Evolutionary conservation across 1,139 yeast species (phyloP), one percentile per base, ranked within the genome.

Genomic region (Candida labiduridarum): DNA sequence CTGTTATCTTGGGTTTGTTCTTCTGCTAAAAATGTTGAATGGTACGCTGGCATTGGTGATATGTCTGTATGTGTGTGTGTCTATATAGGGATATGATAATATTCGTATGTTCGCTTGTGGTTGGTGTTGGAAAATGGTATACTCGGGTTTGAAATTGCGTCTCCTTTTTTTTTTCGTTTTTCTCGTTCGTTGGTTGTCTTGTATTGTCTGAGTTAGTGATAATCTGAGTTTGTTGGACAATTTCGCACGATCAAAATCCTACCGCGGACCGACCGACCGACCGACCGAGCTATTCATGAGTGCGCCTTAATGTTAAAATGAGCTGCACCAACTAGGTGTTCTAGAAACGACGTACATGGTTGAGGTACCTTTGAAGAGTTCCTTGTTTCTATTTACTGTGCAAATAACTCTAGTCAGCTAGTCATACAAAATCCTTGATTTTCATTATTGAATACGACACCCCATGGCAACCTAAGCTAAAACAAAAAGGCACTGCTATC

Each of bases 21-120:
- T 56, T 84, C 88, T n/a, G 83, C 83, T 47, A 87, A 77, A 64
- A 91, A 90, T 3, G 96, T 89, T n/a, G 96, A 89, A 64, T 91
- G 96, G 63, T 88, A 90, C 18, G 97, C 97, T 78, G 89, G 81
- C 81, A 76, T 76, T 48, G 48, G 52, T 44, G 44, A n/a, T 25
- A 16, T 42, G 16, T 19, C 22, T 19, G 12, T 16, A 29, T 27
- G 30, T 42, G 16, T 19, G n/a, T 30, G 30, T 42, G 16, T 19
- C 22, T 19, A 16, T 16, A 29, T 27, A 4, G 8, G 29, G 33
- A 39, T 41, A 11, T 31, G 35, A 15, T 9, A 10, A 15, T 31
- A 31, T 31, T 8, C 12, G 50, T 38, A 16, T 43, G 19, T 39
- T 15, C 10, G 8, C 9, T 25, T 25, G 29, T 6, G 8, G 29